Evolutionary conservation across 495 filamentous ascomycete genomes (phyloP), one percentile per base, ranked within the genome.

Genomic region (Podospora comata): DNA sequence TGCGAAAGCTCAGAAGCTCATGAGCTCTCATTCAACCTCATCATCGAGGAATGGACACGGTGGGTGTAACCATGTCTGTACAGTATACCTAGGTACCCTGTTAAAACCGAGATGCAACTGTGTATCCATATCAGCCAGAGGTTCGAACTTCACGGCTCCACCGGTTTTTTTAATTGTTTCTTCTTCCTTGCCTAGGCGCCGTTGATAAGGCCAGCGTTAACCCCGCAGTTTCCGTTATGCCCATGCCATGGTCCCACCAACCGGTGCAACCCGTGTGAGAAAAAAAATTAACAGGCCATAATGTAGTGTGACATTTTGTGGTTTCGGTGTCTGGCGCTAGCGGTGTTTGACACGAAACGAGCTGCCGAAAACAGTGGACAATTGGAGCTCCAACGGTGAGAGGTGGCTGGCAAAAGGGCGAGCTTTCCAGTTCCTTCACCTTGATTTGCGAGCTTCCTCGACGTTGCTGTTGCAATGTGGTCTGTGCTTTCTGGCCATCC

Each of bases 111-210:
- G 5, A 32, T 32, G 30, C 30, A 32, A 32, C 30, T 32, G 1
- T 32, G 30, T 32, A 32, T 32, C 30, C 30, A 18, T 48, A 5
- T 48, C 39, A 13, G 23, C n/a, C 55, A 58, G 18, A 58, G 18
- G 55, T 58, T 58, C 23, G 18, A 19, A 58, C n/a, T 26, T 9
- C 3, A 19, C 23, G 55, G 23, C 7, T 19, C 55, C 55, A 58
- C n/a, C n/a, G 55, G 15, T 58, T 58, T 58, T 58, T 58, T 58
- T 58, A 19, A 19, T 26, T 58, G 55, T 16, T 48, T 48, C 39
- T 48, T 48, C 39, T 18, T 48, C 39, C 39, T 16, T 48, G 39
- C 39, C 39, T 48, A 48, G 11, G 39, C 39, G 39, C 39, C 39
- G 39, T 48, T 48, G 39, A 48, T 48, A 48, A 48, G 39, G 39